These are phyloP conservation scores for Scenedesmus sp. DNA, from an alignment of 163 green algal species.

Conservation along the genomic window DNA sequence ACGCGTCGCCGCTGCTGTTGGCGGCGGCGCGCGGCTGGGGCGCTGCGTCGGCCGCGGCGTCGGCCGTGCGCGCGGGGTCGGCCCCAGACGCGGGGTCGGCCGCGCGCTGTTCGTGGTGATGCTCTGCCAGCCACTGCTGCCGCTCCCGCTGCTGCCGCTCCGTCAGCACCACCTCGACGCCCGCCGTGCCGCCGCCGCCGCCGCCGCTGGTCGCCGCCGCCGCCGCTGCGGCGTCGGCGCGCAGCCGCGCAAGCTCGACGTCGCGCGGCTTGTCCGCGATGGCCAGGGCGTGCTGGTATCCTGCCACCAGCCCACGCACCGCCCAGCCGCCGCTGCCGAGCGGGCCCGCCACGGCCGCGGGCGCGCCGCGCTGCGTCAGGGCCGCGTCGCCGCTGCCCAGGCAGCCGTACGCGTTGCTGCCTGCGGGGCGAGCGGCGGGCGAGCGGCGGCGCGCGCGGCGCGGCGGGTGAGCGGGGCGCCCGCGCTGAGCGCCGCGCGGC, in stretches of 20 bases:
- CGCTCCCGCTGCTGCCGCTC: slow-evolving; percentile 10
- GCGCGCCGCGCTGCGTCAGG: slow-evolving; percentile 15
- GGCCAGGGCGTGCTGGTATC: slow-evolving; percentile 64
- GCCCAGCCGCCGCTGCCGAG: slow-evolving; percentile 46
- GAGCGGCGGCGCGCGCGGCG: slow-evolving; percentile 46
- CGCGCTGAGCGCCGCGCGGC: too few species aligned
- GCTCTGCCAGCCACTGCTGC: not conserved
- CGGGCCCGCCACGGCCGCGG: slow-evolving; percentile 33
- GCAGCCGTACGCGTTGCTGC: slow-evolving; percentile 56
- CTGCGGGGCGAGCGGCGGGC: too few species aligned
- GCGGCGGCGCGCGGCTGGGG: too few species aligned
- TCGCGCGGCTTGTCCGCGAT: slow-evolving; percentile 44
- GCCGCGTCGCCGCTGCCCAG: slow-evolving; percentile 35
- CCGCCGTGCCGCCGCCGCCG: too few species aligned
- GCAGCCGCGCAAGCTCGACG: slow-evolving; percentile 1
- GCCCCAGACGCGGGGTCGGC: not conserved
- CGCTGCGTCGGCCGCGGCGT: slow-evolving; percentile 1
- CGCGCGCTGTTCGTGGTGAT: not conserved
- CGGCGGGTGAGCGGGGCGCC: too few species aligned
- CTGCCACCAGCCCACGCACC: slow-evolving; percentile 51
- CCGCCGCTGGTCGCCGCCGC: not conserved
- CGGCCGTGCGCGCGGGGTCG: not conserved
- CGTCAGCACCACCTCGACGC: slow-evolving; percentile 13
- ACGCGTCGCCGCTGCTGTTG: not conserved
- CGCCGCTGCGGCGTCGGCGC: not conserved